Evolutionary conservation across 2,329 filamentous ascomycete species (phyloP).

Genomic region (Botrytis medusae): DNA sequence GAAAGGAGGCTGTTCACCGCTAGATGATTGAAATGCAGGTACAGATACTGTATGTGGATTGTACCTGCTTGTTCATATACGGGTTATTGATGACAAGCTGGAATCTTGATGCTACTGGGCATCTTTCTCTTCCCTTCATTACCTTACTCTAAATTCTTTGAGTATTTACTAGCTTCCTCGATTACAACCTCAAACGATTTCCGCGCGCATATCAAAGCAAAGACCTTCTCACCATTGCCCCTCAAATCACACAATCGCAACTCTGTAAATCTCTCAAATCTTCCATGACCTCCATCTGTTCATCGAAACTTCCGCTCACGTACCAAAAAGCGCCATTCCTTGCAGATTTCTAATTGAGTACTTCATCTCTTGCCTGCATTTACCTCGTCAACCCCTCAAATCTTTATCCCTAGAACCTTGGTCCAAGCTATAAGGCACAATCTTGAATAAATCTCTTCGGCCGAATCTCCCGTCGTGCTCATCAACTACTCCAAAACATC

Average conservation of each 20-base stretch:
- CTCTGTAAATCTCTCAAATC: neutral
- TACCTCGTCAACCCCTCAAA: neutral
- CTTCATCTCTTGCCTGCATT: neutral
- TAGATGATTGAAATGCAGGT: neutral
- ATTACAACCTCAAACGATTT: neutral
- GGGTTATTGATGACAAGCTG: neutral
- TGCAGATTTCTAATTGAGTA: neutral
- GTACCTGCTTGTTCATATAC: neutral
- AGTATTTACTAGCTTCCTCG: neutral
- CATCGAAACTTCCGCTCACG: neutral
- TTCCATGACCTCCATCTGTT: neutral
- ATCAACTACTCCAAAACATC: neutral
- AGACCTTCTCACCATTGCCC: neutral
- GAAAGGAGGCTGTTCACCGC: conserved; percentile 5
- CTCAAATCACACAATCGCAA: neutral
- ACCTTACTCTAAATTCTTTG: neutral
- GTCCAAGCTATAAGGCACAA: neutral
- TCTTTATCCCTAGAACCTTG: neutral
- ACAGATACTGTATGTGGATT: neutral
- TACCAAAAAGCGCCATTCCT: neutral
- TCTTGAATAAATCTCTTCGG: neutral
- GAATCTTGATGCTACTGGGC: neutral
- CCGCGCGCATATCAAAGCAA: neutral
- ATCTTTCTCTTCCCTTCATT: neutral
- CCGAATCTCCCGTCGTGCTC: neutral